Evolutionary conservation across 108 stramenopile species (phyloP).

Genomic region (Skeletonema marinoi): DNA sequence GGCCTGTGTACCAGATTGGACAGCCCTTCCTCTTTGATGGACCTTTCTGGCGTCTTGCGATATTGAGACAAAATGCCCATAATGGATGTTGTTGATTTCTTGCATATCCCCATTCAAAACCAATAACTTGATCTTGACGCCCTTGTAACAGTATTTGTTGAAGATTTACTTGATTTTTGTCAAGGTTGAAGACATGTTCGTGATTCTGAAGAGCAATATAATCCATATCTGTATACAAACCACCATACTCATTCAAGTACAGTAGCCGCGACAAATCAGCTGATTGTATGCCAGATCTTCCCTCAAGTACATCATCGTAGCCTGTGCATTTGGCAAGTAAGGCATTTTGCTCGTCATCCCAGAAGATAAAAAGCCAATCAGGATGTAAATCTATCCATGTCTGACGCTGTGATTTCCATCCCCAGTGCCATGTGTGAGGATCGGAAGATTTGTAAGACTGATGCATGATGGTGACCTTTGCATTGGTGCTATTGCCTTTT

Average conservation of each 20-base stretch:
- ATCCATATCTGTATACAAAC: slow-evolving; percentile 6
- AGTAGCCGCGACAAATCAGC: slow-evolving; percentile 9
- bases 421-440: slow-evolving; percentile 10
- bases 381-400: slow-evolving; percentile 8
- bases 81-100: slow-evolving; percentile 6
- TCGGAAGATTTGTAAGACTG: slow-evolving; percentile 9
- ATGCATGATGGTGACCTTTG: neutral
- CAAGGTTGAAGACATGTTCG: neutral
- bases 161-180: neutral
- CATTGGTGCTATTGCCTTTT: too few species aligned
- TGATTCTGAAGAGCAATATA: slow-evolving; percentile 14
- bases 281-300: slow-evolving; percentile 1
- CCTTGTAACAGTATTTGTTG: slow-evolving; percentile 5
- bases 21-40: neutral
- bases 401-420: neutral
- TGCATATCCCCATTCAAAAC: slow-evolving; percentile 18
- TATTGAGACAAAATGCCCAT: slow-evolving; percentile 6
- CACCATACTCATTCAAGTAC: slow-evolving; percentile 6
- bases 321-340: slow-evolving; percentile 12
- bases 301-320: neutral
- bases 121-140: slow-evolving; percentile 8
- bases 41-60: neutral
- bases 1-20: slow-evolving; percentile 9
- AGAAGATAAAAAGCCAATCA: slow-evolving; percentile 11
- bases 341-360: slow-evolving; percentile 6